Percentiles rank a stretch among this genome's conserved stretches.
Conservation (phyloP, 371 early-diverging fungal genomes). For the Mortierella sp. region DNA sequence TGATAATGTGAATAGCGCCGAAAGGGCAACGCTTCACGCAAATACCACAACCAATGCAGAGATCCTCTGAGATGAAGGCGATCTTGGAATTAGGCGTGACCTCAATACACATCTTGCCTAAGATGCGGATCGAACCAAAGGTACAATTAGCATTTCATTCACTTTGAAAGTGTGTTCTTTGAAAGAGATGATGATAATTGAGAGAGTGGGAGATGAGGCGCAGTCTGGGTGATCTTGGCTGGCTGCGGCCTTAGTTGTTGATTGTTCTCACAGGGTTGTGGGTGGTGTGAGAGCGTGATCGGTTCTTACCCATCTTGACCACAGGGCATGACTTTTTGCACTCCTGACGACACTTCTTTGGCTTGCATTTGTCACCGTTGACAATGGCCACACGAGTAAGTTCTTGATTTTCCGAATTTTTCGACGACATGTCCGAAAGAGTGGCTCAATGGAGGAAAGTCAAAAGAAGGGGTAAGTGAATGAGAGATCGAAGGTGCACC, state of each 20-base stretch:
- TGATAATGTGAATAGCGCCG: constrained; percentile 98
- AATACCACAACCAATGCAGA: constrained; percentile 99
- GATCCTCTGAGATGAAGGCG: constrained; percentile 94
- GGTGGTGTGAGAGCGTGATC: not conserved
- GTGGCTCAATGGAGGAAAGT: constrained; percentile 58
- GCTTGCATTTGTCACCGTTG: constrained; percentile 98
- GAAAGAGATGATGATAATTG: not conserved
- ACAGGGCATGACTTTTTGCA: constrained; percentile 78
- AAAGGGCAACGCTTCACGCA: constrained; percentile 99
- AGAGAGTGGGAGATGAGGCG: not conserved
- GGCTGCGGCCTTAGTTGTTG: not conserved
- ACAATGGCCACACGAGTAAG: constrained; percentile 98
- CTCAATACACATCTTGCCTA: constrained; percentile 98
- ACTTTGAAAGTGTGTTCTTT: not conserved
- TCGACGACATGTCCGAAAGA: constrained; percentile 53
- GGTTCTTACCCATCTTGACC: constrained; percentile 68
- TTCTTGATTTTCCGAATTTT: constrained; percentile 58
- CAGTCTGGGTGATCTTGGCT: not conserved
- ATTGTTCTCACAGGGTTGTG: not conserved
- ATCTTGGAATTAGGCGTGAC: constrained; percentile 89
- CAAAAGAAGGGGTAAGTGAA: constrained; percentile 13
- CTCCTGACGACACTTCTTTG: constrained; percentile 99
- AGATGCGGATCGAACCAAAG: constrained; percentile 16
- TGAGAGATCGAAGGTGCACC: constrained; percentile 13
- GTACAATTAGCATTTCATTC: constrained; percentile 31